Percentiles rank a stretch among this genome's conserved stretches.
These are phyloP conservation scores for Suhomyces atakaporum DNA, from an alignment of 1,139 yeast species.

Conservation along the genomic window DNA sequence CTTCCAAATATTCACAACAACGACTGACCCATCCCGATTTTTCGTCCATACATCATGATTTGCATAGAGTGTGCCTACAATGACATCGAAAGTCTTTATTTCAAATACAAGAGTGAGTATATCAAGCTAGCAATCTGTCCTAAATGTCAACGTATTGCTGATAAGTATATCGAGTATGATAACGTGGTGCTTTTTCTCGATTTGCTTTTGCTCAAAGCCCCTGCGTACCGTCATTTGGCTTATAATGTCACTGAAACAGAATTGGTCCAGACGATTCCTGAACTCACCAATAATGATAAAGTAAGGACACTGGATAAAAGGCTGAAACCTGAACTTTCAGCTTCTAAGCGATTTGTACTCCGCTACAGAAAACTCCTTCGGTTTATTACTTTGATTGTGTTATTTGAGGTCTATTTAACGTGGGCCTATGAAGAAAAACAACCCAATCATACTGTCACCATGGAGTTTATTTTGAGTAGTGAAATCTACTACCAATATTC, in stretches of 20 bases:
- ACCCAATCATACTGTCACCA: constrained; percentile 26
- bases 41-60: constrained; percentile 63
- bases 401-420: constrained; percentile 87
- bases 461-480: constrained; percentile 41
- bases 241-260: constrained; percentile 61
- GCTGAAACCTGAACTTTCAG: not conserved
- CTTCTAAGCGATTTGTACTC: constrained; percentile 4
- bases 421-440: constrained; percentile 90
- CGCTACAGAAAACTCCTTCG: constrained; percentile 40
- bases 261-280: constrained; percentile 17
- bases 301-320: too few species aligned
- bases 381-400: constrained; percentile 60
- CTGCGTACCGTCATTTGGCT: constrained; percentile 86
- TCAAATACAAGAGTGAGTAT: constrained; percentile 74
- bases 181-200: constrained; percentile 82
- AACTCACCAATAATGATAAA: too few species aligned
- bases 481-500: constrained; percentile 62
- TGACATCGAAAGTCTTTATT: constrained; percentile 60
- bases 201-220: constrained; percentile 76
- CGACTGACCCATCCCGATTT: constrained; percentile 1
- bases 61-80: constrained; percentile 84
- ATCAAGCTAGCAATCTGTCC: constrained; percentile 80
- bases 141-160: constrained; percentile 73
- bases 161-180: constrained; percentile 90
- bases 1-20: too few species aligned